These are phyloP conservation scores for Albophoma yamanashiensis DNA, from an alignment of 2,329 filamentous ascomycete species.

Conservation along the genomic window DNA sequence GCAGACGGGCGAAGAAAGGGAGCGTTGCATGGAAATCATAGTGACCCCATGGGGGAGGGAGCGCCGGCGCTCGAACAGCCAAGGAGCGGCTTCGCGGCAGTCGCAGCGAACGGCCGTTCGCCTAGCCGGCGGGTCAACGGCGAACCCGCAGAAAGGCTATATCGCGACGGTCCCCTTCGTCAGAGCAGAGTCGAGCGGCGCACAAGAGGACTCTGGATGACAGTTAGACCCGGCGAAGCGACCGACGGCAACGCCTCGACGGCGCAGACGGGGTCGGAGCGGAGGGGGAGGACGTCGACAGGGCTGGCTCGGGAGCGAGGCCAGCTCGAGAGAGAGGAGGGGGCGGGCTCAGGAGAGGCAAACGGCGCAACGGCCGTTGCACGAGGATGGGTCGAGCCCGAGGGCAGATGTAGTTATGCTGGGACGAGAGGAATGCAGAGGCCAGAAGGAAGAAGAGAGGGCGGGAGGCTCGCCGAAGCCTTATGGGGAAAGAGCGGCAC, in stretches of 20 bases:
- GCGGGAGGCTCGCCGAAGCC: neutral
- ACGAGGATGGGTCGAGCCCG: neutral
- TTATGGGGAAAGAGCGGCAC: neutral
- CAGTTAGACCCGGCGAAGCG: neutral
- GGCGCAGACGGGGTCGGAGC: neutral
- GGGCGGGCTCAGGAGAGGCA: neutral
- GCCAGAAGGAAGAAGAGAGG: neutral
- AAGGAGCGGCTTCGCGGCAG: constrained; percentile 16
- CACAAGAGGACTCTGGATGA: neutral
- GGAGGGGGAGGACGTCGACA: neutral
- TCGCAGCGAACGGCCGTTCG: constrained; percentile 12
- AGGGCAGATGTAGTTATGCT: neutral
- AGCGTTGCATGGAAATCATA: constrained; percentile 54
- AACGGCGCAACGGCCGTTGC: neutral
- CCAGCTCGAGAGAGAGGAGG: neutral
- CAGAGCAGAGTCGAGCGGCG: neutral
- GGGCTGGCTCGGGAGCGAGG: neutral
- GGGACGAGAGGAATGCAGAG: neutral
- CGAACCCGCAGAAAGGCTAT: neutral
- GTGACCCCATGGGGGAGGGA: constrained; percentile 31
- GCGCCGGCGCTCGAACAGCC: constrained; percentile 22
- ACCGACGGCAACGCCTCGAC: neutral
- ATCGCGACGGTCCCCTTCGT: neutral
- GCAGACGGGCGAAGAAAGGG: constrained; percentile 51
- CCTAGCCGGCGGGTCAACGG: neutral